These are phyloP conservation scores for Coelastrella sp. DNA, from an alignment of 139 green algal species.

Conservation along the genomic window DNA sequence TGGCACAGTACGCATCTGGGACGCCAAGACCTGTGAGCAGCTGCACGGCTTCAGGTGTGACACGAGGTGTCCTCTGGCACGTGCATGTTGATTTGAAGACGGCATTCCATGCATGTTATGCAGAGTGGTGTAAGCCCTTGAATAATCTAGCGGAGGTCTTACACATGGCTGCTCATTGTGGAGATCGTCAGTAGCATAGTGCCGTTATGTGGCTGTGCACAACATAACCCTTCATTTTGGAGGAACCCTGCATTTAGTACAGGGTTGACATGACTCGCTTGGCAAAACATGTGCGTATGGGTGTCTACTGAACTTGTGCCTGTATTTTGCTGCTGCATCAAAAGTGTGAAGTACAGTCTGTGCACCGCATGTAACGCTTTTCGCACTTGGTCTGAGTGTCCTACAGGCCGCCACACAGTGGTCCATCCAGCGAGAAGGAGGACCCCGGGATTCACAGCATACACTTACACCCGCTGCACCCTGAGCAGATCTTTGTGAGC, in stretches of 20 bases:
- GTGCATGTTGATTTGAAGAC: too few relatives aligned
- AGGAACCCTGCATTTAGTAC: too few relatives aligned
- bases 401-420: slow-evolving; percentile 28
- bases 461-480: slow-evolving; percentile 82
- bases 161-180: too few relatives aligned
- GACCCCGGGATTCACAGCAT: slow-evolving; percentile 85
- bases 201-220: too few relatives aligned
- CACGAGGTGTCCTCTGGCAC: not conserved
- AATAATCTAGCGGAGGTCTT: not conserved
- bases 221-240: too few relatives aligned
- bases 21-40: slow-evolving; percentile 89
- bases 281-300: too few relatives aligned
- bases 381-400: not conserved
- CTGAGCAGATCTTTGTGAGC: slow-evolving; percentile 93
- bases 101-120: not conserved
- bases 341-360: too few relatives aligned
- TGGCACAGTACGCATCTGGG: slow-evolving; percentile 93
- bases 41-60: slow-evolving; percentile 50
- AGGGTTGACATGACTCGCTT: too few relatives aligned
- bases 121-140: not conserved
- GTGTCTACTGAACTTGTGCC: too few relatives aligned
- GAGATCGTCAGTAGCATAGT: too few relatives aligned
- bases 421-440: slow-evolving; percentile 16
- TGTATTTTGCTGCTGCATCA: too few relatives aligned
- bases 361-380: too few relatives aligned